Conservation (phyloP, 2,329 filamentous ascomycete species). For the Aspergillus transmontanensis region DNA sequence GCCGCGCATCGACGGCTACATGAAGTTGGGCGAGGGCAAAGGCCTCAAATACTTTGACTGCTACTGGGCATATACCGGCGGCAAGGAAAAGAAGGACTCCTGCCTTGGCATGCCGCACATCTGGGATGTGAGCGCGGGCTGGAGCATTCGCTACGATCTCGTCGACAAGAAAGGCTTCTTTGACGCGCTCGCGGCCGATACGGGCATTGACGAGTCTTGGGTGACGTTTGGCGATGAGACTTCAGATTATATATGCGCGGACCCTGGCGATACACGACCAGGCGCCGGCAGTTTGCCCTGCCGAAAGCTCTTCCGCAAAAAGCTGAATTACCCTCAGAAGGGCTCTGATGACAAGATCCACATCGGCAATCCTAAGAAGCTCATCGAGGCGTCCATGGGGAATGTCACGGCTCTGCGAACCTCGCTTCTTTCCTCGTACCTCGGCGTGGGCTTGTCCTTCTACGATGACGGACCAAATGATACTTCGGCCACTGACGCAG, state of each 20-base stretch:
- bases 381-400: neutral
- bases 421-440: neutral
- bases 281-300: neutral
- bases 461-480: neutral
- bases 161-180: neutral
- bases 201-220: neutral
- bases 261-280: neutral
- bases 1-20: neutral
- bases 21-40: neutral
- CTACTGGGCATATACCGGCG: neutral
- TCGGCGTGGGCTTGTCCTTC: neutral
- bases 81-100: neutral
- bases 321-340: neutral
- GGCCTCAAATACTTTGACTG: neutral
- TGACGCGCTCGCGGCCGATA: neutral
- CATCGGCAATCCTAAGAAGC: neutral
- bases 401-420: neutral
- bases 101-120: neutral
- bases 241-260: neutral
- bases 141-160: neutral
- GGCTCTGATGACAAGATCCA: neutral
- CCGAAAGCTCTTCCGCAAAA: neutral
- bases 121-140: neutral
- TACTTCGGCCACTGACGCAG: neutral
- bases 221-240: neutral